Conservation (phyloP, 2,329 filamentous ascomycete genomes). For the Westerdykella ornata region DNA sequence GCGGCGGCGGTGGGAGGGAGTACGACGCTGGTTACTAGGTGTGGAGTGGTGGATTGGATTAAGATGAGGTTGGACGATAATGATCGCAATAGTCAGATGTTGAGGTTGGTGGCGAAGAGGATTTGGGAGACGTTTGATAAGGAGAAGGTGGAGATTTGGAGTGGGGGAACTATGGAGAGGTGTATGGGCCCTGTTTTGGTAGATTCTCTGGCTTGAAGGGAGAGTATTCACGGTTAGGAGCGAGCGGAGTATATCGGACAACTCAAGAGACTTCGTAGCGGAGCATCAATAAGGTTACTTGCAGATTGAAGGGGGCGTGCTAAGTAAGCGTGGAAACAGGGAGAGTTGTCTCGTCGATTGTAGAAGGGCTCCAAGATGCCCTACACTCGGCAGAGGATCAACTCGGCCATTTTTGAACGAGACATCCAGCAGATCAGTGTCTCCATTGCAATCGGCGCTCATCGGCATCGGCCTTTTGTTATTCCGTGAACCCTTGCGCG, state of each 20-base stretch:
- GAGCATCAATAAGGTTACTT: too few species aligned
- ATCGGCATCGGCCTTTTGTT: slow-evolving; percentile 1
- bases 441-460: too few species aligned
- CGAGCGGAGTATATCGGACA: too few species aligned
- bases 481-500: slow-evolving; percentile 4
- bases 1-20: slow-evolving; percentile 65
- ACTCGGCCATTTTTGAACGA: too few species aligned
- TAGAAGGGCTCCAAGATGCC: too few species aligned
- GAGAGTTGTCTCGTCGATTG: too few species aligned
- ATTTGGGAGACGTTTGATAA: slow-evolving; percentile 61
- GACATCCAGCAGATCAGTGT: too few species aligned
- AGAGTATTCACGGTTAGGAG: too few species aligned
- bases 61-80: slow-evolving; percentile 50
- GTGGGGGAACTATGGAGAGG: slow-evolving; percentile 36
- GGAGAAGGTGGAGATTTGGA: slow-evolving; percentile 62
- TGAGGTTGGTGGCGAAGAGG: slow-evolving; percentile 51
- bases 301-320: too few species aligned
- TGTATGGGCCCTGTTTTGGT: background rate
- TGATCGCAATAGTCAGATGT: slow-evolving; percentile 45
- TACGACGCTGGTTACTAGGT: slow-evolving; percentile 72
- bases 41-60: slow-evolving; percentile 69
- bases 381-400: too few species aligned
- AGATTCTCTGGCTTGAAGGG: background rate
- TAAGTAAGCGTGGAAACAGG: too few species aligned
- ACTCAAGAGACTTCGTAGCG: too few species aligned